Conservation (phyloP, 306 rosid genomes). For the Crotalaria pallida region DNA sequence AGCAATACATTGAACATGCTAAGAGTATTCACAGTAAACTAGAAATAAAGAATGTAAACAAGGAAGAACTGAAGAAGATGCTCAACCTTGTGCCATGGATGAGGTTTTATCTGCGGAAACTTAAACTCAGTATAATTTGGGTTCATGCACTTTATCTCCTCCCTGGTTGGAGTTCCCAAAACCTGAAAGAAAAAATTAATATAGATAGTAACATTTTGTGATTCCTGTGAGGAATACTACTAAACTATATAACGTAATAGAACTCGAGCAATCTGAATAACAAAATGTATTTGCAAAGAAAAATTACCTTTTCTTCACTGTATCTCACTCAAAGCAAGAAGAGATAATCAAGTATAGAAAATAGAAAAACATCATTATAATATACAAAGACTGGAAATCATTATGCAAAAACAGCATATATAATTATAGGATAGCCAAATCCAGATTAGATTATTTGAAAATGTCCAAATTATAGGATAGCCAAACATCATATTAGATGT, state of each 20-base stretch:
- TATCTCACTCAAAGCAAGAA: constrained; percentile 13
- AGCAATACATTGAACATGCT: neutral
- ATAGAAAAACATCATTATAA: neutral
- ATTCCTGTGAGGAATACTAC: neutral
- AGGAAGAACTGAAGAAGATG: constrained; percentile 18
- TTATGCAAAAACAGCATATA: neutral
- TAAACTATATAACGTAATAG: neutral
- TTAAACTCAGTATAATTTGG: constrained; percentile 96
- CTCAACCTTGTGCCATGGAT: constrained; percentile 96
- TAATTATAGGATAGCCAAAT: too few species aligned
- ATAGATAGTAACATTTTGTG: neutral
- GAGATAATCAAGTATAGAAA: constrained; percentile 7
- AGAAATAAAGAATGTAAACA: constrained; percentile 7
- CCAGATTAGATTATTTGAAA: too few species aligned
- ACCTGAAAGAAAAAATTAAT: constrained; percentile 46
- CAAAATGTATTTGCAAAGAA: neutral
- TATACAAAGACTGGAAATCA: constrained; percentile 10
- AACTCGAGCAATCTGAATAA: neutral
- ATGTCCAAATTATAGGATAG: too few species aligned
- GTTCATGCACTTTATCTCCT: constrained; percentile 99
- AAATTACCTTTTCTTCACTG: neutral
- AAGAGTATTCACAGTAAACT: neutral
- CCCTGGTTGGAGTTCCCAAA: constrained; percentile 98
- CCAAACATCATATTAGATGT: too few species aligned
- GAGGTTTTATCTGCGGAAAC: constrained; percentile 99